These are phyloP conservation scores for Xylaria sp. DNA, from an alignment of 2,329 filamentous ascomycete genomes.

Conservation along the genomic window DNA sequence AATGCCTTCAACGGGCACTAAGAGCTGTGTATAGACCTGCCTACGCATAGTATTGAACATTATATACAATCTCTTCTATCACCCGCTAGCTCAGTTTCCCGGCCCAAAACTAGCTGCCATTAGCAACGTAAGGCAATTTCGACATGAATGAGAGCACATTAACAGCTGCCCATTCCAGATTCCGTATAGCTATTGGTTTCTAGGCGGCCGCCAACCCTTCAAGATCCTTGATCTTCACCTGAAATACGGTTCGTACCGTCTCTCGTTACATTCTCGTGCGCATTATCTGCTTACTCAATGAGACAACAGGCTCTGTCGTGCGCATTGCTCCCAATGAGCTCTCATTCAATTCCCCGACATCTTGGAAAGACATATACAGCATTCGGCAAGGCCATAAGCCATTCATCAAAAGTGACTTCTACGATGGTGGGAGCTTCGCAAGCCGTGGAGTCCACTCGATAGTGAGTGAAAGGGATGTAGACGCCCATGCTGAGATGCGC, in stretches of 20 bases:
- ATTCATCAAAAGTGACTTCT: not conserved
- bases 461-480: not conserved
- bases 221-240: slow-evolving; percentile 1
- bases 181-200: not conserved
- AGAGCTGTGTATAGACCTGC: too few species aligned
- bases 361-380: slow-evolving; percentile 4
- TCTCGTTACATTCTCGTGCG: not conserved
- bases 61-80: not conserved
- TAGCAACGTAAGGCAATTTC: not conserved
- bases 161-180: not conserved
- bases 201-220: not conserved
- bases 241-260: not conserved
- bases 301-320: not conserved
- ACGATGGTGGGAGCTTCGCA: not conserved
- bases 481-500: not conserved
- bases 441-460: not conserved
- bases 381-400: not conserved
- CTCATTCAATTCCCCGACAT: not conserved
- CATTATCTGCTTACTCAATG: not conserved
- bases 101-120: not conserved
- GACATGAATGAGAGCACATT: not conserved
- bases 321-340: slow-evolving; percentile 2
- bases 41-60: too few species aligned
- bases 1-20: too few species aligned
- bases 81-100: not conserved